A percentile compares a stretch with the other conserved stretches of the same genome.
These are phyloP conservation scores for thale cress (Arabidopsis thaliana) DNA, from an alignment of 345 rosid genomes.

Conservation along the genomic window DNA sequence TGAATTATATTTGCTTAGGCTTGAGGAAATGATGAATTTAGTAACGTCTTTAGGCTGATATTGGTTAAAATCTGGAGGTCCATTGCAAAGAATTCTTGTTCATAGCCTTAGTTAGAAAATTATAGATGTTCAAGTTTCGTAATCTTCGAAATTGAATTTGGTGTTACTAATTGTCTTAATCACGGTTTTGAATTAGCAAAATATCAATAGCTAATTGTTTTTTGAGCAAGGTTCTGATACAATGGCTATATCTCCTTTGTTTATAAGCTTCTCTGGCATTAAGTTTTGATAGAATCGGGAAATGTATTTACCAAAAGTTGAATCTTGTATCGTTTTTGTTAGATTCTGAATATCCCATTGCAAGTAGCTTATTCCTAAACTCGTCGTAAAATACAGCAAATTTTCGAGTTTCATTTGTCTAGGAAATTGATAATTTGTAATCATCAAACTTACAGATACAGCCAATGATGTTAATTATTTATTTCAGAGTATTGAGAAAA, in stretches of 20 bases:
- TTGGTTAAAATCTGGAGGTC: neutral
- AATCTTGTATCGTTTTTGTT: neutral
- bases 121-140: neutral
- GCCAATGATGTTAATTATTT: neutral
- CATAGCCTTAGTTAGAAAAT: neutral
- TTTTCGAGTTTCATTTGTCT: neutral
- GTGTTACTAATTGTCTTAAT: neutral
- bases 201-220: neutral
- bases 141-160: neutral
- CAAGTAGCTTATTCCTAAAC: neutral
- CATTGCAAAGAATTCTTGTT: neutral
- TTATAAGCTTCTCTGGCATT: neutral
- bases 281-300: neutral
- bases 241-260: neutral
- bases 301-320: neutral
- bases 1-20: constrained; percentile 8
- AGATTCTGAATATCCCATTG: neutral
- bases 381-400: neutral
- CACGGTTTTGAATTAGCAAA: neutral
- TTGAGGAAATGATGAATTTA: neutral
- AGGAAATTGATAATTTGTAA: no score
- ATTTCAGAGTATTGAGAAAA: neutral
- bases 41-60: neutral
- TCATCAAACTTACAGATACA: neutral
- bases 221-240: neutral